Evolutionary conservation across 2,329 filamentous ascomycete species (phyloP), one percentile per base, ranked within the genome.

Genomic region (Drechslera avenae): DNA sequence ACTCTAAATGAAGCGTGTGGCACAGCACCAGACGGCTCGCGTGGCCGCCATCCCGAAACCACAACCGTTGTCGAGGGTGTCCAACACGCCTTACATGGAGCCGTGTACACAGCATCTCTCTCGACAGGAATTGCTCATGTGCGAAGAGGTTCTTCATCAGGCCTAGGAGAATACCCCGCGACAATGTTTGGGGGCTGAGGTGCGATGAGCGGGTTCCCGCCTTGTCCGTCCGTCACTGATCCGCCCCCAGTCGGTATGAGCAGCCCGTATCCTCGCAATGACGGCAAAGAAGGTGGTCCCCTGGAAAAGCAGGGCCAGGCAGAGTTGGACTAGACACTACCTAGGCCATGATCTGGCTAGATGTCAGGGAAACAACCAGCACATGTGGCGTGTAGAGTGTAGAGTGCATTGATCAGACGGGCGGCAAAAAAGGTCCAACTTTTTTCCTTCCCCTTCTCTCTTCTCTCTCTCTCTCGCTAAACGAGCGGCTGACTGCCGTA

Each of bases 371-470:
- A 46, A 9, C 28, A 21, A 4, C 49, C 46, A 50, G 23, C 46
- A 17, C 17, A 34, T 56, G 62, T 64, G 58, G 56, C 63, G 64
- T 48, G 40, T 63, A 64, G 47, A 66, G 60, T 63, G 54, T n/a
- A n/a, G n/a, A n/a, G n/a, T 26, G 41, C 33, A 28, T 43, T 10
- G 23, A 48, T 52, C 51, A 56, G 48, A 50, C 50, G 46, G 50
- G 45, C 47, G 58, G 46, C 46, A 50, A 61, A 50, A 50, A 50
- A 46, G 53, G 50, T n/a, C 39, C 44, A 41, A 28, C 17, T 21
- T 23, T 31, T 54, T n/a, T n/a, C n/a, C n/a, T n/a, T n/a, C n/a
- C n/a, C n/a, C n/a, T n/a, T n/a, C n/a, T n/a, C n/a, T n/a, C n/a
- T n/a, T n/a, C n/a, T n/a, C n/a, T n/a, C n/a, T n/a, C n/a, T n/a